Percentiles rank a stretch among this genome's conserved stretches.
phyloP scores from a whole-genome alignment of 2,329 filamentous ascomycete species.

The Alternaria dauci region DNA sequence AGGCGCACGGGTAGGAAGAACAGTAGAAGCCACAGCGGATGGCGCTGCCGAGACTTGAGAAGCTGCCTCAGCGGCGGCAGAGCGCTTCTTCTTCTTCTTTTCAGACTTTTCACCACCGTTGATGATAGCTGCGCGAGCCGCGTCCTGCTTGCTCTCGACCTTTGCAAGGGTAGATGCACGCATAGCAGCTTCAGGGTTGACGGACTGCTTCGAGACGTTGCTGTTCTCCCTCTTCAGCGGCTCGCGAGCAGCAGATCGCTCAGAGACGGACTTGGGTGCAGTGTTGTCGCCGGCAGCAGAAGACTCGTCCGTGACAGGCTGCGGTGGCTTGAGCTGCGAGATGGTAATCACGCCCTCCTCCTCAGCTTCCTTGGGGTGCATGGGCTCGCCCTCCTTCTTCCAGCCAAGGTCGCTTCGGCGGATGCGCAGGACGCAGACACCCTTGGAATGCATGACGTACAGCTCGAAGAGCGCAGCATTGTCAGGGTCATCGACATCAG shows the following conservation, averaged over 20 bases:
- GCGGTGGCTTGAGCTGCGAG: slow-evolving; percentile 65
- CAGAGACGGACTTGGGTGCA: slow-evolving; percentile 46
- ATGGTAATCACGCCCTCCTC: slow-evolving; percentile 78
- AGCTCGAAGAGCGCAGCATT: slow-evolving; percentile 88
- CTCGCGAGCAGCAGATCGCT: slow-evolving; percentile 48
- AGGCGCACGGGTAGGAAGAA: slow-evolving; percentile 29
- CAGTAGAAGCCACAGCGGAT: slow-evolving; percentile 17
- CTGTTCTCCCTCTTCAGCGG: slow-evolving; percentile 48
- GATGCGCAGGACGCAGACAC: slow-evolving; percentile 87
- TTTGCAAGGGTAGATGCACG: slow-evolving; percentile 53
- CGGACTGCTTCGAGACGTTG: slow-evolving; percentile 42
- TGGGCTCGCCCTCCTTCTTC: slow-evolving; percentile 87
- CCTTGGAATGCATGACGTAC: slow-evolving; percentile 97
- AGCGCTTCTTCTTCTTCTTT: slow-evolving; percentile 74
- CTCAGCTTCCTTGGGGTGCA: slow-evolving; percentile 79
- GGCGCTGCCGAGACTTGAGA: slow-evolving; percentile 53
- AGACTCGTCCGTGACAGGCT: slow-evolving; percentile 43
- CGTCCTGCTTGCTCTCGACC: slow-evolving; percentile 54
- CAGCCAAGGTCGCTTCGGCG: slow-evolving; percentile 91
- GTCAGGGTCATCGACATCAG: slow-evolving; percentile 65
- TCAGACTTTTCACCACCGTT: slow-evolving; percentile 53
- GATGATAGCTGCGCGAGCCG: slow-evolving; percentile 51
- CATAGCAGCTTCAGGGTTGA: slow-evolving; percentile 51
- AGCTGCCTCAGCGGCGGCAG: slow-evolving; percentile 53
- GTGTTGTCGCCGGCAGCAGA: slow-evolving; percentile 51